Evolutionary conservation across 805 yeast genomes (phyloP).

Genomic region (Pichia occidentalis): DNA sequence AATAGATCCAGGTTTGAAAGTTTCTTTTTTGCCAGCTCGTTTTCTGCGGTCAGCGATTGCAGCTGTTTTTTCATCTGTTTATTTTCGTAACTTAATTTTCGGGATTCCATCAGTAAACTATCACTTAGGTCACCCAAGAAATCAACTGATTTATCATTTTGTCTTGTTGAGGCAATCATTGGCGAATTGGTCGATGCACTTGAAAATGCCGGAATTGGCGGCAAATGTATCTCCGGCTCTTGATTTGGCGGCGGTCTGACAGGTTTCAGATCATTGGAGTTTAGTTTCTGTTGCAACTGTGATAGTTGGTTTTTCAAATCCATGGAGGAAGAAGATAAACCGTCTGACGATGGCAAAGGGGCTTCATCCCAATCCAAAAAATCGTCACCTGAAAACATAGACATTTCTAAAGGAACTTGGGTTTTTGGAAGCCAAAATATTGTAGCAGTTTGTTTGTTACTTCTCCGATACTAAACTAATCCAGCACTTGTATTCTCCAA

Average conservation of each 20-base stretch:
- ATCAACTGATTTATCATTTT: slow-evolving; percentile 51
- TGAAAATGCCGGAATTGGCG: slow-evolving; percentile 7
- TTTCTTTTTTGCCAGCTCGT: slow-evolving; percentile 32
- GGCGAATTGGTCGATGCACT: slow-evolving; percentile 9
- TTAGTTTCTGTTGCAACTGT: slow-evolving; percentile 33
- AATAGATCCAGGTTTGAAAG: slow-evolving; percentile 30
- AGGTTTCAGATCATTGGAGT: slow-evolving; percentile 3
- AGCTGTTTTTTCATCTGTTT: slow-evolving; percentile 39
- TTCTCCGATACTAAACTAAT: too few species aligned
- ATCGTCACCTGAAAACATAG: not conserved
- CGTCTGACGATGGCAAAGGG: too few species aligned
- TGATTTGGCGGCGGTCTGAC: slow-evolving; percentile 9
- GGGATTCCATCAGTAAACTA: slow-evolving; percentile 60
- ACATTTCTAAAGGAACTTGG: too few species aligned
- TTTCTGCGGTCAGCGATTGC: slow-evolving; percentile 37
- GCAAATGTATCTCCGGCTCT: slow-evolving; percentile 18
- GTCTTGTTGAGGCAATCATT: slow-evolving; percentile 1
- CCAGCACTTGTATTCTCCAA: too few species aligned
- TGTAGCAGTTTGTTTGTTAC: too few species aligned
- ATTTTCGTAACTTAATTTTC: slow-evolving; percentile 62
- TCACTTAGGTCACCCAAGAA: slow-evolving; percentile 73
- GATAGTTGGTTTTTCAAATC: slow-evolving; percentile 37
- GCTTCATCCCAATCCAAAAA: slow-evolving; percentile 8
- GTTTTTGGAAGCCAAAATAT: too few species aligned
- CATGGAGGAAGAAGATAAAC: slow-evolving; percentile 22